Evolutionary conservation across 495 filamentous ascomycete species (phyloP).

Genomic region (Aspergillus diversus): DNA sequence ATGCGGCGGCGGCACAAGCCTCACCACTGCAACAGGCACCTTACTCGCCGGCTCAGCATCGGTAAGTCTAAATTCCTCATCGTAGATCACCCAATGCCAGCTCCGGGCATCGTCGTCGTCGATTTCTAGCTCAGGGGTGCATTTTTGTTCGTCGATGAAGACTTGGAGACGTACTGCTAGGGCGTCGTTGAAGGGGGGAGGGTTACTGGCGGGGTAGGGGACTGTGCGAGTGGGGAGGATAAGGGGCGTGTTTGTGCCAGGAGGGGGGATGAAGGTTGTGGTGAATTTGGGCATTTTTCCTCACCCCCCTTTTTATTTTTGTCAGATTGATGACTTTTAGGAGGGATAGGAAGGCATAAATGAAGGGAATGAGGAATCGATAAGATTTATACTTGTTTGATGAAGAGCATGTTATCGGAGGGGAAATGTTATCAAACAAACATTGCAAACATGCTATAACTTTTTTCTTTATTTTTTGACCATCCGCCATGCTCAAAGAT

Average conservation of each 20-base stretch:
- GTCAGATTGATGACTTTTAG: neutral
- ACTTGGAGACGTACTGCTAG: slow-evolving; percentile 77
- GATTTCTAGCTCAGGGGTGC: slow-evolving; percentile 68
- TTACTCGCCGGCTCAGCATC: neutral
- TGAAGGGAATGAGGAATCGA: neutral
- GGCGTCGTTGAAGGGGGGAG: slow-evolving; percentile 70
- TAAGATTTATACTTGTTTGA: neutral
- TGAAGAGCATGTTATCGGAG: neutral
- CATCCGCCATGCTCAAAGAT: neutral
- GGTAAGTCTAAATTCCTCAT: neutral
- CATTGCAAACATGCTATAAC: slow-evolving; percentile 34
- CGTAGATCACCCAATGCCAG: slow-evolving; percentile 82
- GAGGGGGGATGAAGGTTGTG: slow-evolving; percentile 32
- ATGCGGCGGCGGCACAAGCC: slow-evolving; percentile 69
- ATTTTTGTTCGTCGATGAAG: slow-evolving; percentile 75
- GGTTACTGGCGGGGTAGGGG: slow-evolving; percentile 40
- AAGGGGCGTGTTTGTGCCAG: slow-evolving; percentile 20
- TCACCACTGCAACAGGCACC: slow-evolving; percentile 64
- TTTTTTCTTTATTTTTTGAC: slow-evolving; percentile 22
- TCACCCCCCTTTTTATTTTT: neutral
- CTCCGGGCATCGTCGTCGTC: slow-evolving; percentile 77
- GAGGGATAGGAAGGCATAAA: neutral
- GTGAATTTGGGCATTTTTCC: slow-evolving; percentile 18
- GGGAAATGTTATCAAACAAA: slow-evolving; percentile 16
- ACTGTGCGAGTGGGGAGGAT: slow-evolving; percentile 28